Base-by-base conservation (phyloP, 768 basidiomycete species). In the Termitomyces sp. region DNA sequence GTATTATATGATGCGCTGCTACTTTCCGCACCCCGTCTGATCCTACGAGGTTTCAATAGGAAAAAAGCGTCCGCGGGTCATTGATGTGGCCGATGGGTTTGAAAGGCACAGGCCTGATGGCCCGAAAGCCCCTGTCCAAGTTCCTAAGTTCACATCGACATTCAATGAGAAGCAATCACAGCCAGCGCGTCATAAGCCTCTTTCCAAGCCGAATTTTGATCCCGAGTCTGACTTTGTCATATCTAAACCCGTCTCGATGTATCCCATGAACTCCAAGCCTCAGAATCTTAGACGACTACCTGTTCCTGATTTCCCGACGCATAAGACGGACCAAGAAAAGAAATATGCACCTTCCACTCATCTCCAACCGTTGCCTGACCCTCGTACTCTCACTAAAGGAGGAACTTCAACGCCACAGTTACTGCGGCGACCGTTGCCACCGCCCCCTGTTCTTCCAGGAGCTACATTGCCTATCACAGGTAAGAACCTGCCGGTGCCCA, bases 401-500 rank as follows among this genome's bases (percentile, higher is more conserved):
- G 53, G 56, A 45, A 14, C 42, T 26, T 53, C 32, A 10, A 35
- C 32, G 15, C 42, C 48, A n/a, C 38, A 43, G 14, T 43, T 41
- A 52, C 41, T 26, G n/a, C 49, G 28, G 35, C 52, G 43, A 45
- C 56, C 59, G n/a, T 46, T 50, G 2, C 58, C 56, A 38, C 55
- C 35, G 26, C 55, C 47, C 17, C 64, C 54, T 3, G 38, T 51
- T 30, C 54, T 58, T 22, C 60, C 56, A 35, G 60, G 35, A 55
- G 54, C 46, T 41, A 45, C 32, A 2, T 47, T 57, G 15, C 56
- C 61, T 21, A 70, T 63, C 30, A 41, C 53, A 35, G 46, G 48
- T n/a, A 67, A 65, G 42, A 52, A 60, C 3, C 52, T 68, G 10
- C 62, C 62, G 28, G 69, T 65, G 6, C 75, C 75, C 6, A 62